Evolutionary conservation across 768 basidiomycete species (phyloP).

Genomic region (Melanogaster broomeanus): DNA sequence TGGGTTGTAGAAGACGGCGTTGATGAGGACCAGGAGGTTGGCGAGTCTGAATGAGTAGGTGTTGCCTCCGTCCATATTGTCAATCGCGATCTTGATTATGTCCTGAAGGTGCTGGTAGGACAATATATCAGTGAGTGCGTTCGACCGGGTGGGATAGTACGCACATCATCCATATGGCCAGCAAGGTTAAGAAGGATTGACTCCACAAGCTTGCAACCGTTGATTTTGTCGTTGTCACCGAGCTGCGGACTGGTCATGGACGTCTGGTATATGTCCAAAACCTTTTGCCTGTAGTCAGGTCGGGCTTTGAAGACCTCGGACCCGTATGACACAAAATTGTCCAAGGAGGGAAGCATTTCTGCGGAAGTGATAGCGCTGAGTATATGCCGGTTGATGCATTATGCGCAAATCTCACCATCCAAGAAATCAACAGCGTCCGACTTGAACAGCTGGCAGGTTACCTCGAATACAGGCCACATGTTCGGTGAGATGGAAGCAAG

Average conservation of each 20-base stretch:
- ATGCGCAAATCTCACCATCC: conserved; percentile 53
- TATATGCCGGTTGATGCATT: background rate
- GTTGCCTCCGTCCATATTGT: conserved; percentile 58
- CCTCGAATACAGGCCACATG: conserved; percentile 88
- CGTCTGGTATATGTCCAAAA: conserved; percentile 81
- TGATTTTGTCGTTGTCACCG: conserved; percentile 82
- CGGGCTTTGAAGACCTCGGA: conserved; percentile 71
- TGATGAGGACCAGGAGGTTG: conserved; percentile 83
- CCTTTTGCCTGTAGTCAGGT: conserved; percentile 75
- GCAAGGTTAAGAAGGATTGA: conserved; percentile 78
- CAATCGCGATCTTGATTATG: conserved; percentile 64
- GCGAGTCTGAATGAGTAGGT: conserved; percentile 69
- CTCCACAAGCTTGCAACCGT: conserved; percentile 85
- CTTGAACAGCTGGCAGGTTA: conserved; percentile 83
- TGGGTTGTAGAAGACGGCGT: conserved; percentile 83
- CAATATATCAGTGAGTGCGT: conserved; percentile 1
- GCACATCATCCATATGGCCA: conserved; percentile 76
- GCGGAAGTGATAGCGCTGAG: background rate
- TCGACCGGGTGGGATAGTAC: conserved; percentile 21
- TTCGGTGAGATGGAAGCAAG: conserved; percentile 70
- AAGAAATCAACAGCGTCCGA: conserved; percentile 83
- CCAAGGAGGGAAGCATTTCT: conserved; percentile 88
- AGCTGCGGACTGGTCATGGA: conserved; percentile 68
- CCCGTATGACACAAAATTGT: conserved; percentile 88
- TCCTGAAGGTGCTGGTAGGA: conserved; percentile 55